A percentile compares a stretch with the other conserved stretches of the same genome.
phyloP scores from a whole-genome alignment of 257 asterid species.

The Ligustrum vulgare region DNA sequence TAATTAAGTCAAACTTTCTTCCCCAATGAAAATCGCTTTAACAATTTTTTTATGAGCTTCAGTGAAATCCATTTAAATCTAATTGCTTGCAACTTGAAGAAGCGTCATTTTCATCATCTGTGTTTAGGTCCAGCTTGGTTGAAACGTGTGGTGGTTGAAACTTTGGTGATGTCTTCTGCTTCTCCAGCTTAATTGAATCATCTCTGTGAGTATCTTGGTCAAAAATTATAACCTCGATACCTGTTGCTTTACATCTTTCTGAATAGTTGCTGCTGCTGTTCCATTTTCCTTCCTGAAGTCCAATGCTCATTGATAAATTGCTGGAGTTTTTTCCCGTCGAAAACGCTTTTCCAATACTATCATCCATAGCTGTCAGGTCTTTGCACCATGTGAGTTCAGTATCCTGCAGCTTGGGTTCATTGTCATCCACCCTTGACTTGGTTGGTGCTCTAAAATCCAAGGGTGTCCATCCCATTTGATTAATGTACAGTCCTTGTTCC shows the following conservation, averaged over 20 bases:
- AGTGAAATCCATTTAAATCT: slow-evolving; percentile 73
- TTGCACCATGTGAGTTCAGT: slow-evolving; percentile 49
- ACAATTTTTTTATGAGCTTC: slow-evolving; percentile 30
- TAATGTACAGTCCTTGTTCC: slow-evolving; percentile 52
- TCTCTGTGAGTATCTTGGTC: slow-evolving; percentile 14
- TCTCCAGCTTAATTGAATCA: slow-evolving; percentile 30
- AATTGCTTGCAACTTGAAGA: slow-evolving; percentile 56
- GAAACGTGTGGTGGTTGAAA: slow-evolving; percentile 41
- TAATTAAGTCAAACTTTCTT: background rate
- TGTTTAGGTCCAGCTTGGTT: slow-evolving; percentile 65
- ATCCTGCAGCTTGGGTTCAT: slow-evolving; percentile 31
- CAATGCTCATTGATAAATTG: slow-evolving; percentile 74
- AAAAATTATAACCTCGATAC: slow-evolving; percentile 28
- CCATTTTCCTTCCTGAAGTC: slow-evolving; percentile 50
- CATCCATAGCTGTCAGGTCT: too few species aligned
- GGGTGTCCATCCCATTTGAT: slow-evolving; percentile 36
- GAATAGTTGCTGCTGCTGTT: slow-evolving; percentile 24
- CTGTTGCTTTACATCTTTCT: slow-evolving; percentile 32
- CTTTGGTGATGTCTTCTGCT: slow-evolving; percentile 41
- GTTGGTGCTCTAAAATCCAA: slow-evolving; percentile 28
- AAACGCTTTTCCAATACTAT: too few species aligned
- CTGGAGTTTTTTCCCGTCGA: too few species aligned
- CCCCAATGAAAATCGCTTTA: background rate
- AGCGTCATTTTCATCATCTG: slow-evolving; percentile 42
- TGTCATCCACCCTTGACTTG: slow-evolving; percentile 29